Evolutionary conservation across 495 filamentous ascomycete species (phyloP), one percentile per base, ranked within the genome.

Genomic region (Glonium stellatum): DNA sequence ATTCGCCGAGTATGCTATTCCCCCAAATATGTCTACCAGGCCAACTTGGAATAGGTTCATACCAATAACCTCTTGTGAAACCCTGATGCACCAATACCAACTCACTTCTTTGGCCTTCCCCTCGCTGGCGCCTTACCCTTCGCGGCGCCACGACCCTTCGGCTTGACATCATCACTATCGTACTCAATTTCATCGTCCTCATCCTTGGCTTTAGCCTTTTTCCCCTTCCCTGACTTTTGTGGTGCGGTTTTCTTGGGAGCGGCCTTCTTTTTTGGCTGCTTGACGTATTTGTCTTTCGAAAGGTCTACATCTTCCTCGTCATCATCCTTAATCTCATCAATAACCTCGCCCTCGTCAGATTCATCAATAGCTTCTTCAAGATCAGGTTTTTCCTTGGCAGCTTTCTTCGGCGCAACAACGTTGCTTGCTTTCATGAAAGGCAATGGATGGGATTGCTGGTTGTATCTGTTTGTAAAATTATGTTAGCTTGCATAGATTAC

Each of bases 321-420:
- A 18, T 81, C 79, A 13, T 84, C 82, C 10, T 80, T 79, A 34
- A 83, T 81, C 35, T 85, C 79, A 23, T 82, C 74, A 6, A 82
- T 77, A 39, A 84, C 85, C 47, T 81, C 76, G 4, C 70, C 84
- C 35, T 89, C 91, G 51, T 96, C 92, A 13, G 89, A 92, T 64
- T 93, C 95, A 37, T 96, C 89, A 46, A 97, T 85, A 22, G 90
- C 92, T 72, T 99, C 93, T 72, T 99, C 93, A 49, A 99, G 80
- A 75, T 99, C 93, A 0, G 93, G 93, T 58, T 85, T 85, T 49
- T 89, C 90, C 74, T 87, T 92, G 53, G 79, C 74, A 56, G 76
- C 72, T 53, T 79, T 78, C 61, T 90, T 87, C 19, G 88, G 76
- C 9, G 77, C 85, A 9, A 84, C 68, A 21, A 95, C 82, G 65